A percentile compares a stretch with the other conserved stretches of the same genome.
Evolutionary conservation across 345 rosid species (phyloP).

Genomic region (Syzygium jambos): DNA sequence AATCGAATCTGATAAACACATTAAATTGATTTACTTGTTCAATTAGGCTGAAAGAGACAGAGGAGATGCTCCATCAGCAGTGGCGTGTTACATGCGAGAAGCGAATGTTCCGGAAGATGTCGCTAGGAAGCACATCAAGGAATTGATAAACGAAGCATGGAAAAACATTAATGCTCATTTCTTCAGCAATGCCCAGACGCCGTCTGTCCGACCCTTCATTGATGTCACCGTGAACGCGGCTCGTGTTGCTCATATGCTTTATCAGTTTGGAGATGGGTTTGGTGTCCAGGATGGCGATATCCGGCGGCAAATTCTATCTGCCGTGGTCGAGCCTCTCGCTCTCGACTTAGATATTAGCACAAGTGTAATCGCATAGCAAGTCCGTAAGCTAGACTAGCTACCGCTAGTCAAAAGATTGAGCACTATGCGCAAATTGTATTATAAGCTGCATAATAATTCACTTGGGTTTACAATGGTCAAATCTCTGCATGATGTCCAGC

Average conservation of each 20-base stretch:
- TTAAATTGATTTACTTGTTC: background rate
- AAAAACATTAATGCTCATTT: slow-evolving; percentile 25
- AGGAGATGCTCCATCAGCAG: slow-evolving; percentile 42
- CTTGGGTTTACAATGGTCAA: background rate
- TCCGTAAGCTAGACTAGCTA: background rate
- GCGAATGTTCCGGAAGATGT: slow-evolving; percentile 18
- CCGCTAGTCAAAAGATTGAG: background rate
- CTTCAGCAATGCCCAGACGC: background rate
- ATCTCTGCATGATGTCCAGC: background rate
- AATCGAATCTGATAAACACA: background rate
- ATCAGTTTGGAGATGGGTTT: slow-evolving; percentile 41
- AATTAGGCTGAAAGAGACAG: slow-evolving; percentile 42
- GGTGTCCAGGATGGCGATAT: slow-evolving; percentile 32
- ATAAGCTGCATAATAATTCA: background rate
- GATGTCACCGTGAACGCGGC: slow-evolving; percentile 18
- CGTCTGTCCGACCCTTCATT: slow-evolving; percentile 9
- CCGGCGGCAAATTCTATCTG: slow-evolving; percentile 14
- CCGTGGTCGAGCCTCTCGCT: slow-evolving; percentile 20
- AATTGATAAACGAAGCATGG: slow-evolving; percentile 21
- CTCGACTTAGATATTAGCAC: background rate
- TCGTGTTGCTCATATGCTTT: slow-evolving; percentile 27
- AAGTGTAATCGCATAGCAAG: background rate
- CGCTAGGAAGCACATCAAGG: slow-evolving; percentile 19
- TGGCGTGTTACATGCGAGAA: slow-evolving; percentile 32
- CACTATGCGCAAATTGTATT: background rate